phyloP scores from a whole-genome alignment of 768 basidiomycete genomes.

The Boletus patriciae region DNA sequence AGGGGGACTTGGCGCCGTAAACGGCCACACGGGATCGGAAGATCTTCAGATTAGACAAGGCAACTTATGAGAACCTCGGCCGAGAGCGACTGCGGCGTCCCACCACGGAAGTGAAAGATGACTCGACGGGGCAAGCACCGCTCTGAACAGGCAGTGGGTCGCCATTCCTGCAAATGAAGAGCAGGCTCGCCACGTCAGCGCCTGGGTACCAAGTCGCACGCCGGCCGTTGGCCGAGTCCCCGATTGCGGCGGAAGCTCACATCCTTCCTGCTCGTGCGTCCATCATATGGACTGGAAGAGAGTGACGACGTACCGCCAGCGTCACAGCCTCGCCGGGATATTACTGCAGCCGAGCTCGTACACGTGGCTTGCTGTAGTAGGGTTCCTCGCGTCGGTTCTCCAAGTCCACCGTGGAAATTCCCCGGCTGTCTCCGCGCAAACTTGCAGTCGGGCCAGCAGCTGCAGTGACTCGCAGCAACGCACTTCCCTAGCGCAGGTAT shows the following conservation, averaged over 20 bases:
- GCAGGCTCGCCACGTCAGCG: slow-evolving; percentile 20
- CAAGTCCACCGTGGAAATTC: slow-evolving; percentile 14
- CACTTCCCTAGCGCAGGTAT: slow-evolving; percentile 8
- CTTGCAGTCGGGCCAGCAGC: background rate
- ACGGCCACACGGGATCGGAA: slow-evolving; percentile 22
- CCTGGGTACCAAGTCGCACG: slow-evolving; percentile 13
- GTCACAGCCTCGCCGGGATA: slow-evolving; percentile 17
- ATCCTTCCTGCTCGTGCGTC: slow-evolving; percentile 5
- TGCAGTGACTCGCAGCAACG: too few species aligned
- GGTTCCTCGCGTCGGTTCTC: background rate
- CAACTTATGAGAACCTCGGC: slow-evolving; percentile 18
- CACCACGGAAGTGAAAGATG: slow-evolving; percentile 20
- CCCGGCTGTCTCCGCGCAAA: slow-evolving; percentile 14
- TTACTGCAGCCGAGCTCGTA: background rate
- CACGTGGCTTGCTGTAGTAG: background rate
- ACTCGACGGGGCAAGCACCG: slow-evolving; percentile 14
- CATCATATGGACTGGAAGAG: slow-evolving; percentile 4
- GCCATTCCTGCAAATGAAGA: slow-evolving; percentile 27
- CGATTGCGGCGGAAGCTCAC: slow-evolving; percentile 23
- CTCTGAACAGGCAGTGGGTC: slow-evolving; percentile 22
- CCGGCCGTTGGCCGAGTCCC: slow-evolving; percentile 11
- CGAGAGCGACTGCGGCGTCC: slow-evolving; percentile 24
- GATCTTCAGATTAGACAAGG: slow-evolving; percentile 21
- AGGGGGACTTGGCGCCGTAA: slow-evolving; percentile 26
- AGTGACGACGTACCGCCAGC: background rate